Evolutionary conservation across 176 grass and related monocot species (phyloP), one percentile per base, ranked within the genome.

Genomic region (Lolium multiflorum): DNA sequence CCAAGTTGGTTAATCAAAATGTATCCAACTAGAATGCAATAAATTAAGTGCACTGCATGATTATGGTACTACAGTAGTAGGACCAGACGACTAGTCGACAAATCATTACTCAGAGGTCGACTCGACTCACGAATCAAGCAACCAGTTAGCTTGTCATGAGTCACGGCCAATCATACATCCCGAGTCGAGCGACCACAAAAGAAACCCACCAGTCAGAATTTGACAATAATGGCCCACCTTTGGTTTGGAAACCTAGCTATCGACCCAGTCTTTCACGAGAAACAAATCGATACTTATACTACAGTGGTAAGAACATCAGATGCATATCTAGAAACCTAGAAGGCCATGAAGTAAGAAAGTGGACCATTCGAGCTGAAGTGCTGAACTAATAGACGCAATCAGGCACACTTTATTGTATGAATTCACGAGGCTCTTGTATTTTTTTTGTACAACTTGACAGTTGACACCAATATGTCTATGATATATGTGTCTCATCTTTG

Each of bases 301-400:
- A 13, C 24, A 64, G 9, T 74, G 39, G 57, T 50, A 63, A 8
- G 10, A 71, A 72, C 2, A 6, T 64, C 11, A 7, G 11, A 15
- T 31, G 39, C 74, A 88, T 78, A 61, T 71, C 14, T 26, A 17
- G 81, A 74, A 78, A 78, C 43, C 57, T 69, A 39, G 8, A 74
- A 41, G 60, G 66, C 35, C 9, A 11, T 21, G 71, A 52, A 68
- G 46, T 8, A n/a, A 26, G 60, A 8, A 80, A 63, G 39, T 17
- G 60, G 47, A 20, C 6, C 16, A 80, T 7, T 56, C 16, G 16
- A 65, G 16, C 22, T 74, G 21, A 44, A 17, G 20, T n/a, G 16
- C 35, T 74, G 21, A 44, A 17, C n/a, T 26, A 4, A 65, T 43
- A 72, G 43, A 60, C 28, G 46, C 78, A 72, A 31, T 50, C 24